Evolutionary conservation across 2,329 filamentous ascomycete species (phyloP), one percentile per base, ranked within the genome.

Genomic region (Conoideocrella luteorostrata): DNA sequence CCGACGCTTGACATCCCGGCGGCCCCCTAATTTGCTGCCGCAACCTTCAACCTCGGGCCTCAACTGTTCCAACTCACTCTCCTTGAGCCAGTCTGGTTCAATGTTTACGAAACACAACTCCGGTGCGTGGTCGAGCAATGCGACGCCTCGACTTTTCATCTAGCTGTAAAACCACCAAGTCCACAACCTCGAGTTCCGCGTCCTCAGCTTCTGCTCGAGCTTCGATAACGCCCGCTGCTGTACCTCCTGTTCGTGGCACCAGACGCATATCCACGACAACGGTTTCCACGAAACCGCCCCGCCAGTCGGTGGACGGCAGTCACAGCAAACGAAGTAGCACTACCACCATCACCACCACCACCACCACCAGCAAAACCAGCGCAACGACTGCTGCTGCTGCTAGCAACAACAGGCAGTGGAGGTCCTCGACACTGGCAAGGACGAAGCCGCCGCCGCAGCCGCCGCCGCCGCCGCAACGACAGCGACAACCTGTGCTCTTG

Each of bases 101-200:
- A 39, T 39, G 37, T 18, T 10, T 39, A 17, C 24, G 24, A 21
- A 17, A 26, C 37, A 39, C 37, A 26, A 15, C 17, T 29, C 9
- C 37, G 15, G 15, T 21, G 4, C 22, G 37, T 24, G 42, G 43
- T 30, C 37, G 20, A 38, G 43, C 37, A 15, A 45, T 45, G 43
- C 43, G 43, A 26, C 32, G 28, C 26, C 38, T 41, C 33, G 43
- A 41, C 33, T n/a, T 21, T 12, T 24, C 43, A 26, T 23, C 43
- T 21, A 33, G 40, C 28, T 33, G 28, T 21, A 32, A 15, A 33
- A 30, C 13, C 15, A 36, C 13, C 39, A 5, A 7, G 11, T 15
- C 9, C 30, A 23, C 29, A 4, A 17, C 29, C 13, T 18, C 24
- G 15, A 21, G 22, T 24, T 30, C 24, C 17, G 29, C 22, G n/a